Evolutionary conservation across 1,139 yeast genomes (phyloP).

Genomic region (Geotrichum macrosporum): DNA sequence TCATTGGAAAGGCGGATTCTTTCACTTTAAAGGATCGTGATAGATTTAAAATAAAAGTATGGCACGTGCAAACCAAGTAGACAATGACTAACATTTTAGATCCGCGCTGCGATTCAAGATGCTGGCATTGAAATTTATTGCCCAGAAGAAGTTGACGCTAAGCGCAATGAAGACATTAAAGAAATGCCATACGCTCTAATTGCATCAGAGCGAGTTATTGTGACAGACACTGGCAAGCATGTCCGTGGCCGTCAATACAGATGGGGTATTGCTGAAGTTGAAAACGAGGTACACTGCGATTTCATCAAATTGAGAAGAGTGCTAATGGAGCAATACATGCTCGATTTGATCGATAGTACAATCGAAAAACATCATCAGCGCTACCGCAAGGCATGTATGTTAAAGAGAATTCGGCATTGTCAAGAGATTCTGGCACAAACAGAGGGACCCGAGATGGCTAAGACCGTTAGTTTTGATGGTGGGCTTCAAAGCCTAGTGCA

Average conservation of each 20-base stretch:
- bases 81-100: constrained; percentile 27
- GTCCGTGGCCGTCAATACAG: constrained; percentile 92
- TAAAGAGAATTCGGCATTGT: constrained; percentile 60
- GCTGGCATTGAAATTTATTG: constrained; percentile 57
- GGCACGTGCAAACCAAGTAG: too few relatives aligned
- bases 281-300: constrained; percentile 92
- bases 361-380: constrained; percentile 89
- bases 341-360: constrained; percentile 84
- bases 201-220: constrained; percentile 85
- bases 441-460: constrained; percentile 23
- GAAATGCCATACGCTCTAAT: constrained; percentile 92
- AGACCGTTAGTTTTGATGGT: constrained; percentile 30
- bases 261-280: constrained; percentile 98
- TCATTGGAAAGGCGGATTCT: constrained; percentile 93
- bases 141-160: constrained; percentile 44
- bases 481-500: constrained; percentile 38
- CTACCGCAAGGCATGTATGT: constrained; percentile 70
- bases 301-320: constrained; percentile 86
- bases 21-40: constrained; percentile 77
- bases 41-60: too few relatives aligned
- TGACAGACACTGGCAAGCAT: constrained; percentile 65
- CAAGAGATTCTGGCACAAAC: constrained; percentile 44
- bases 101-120: constrained; percentile 44
- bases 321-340: constrained; percentile 85
- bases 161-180: constrained; percentile 50